Conservation (phyloP, 768 basidiomycete genomes). For the Mycena floridula region DNA sequence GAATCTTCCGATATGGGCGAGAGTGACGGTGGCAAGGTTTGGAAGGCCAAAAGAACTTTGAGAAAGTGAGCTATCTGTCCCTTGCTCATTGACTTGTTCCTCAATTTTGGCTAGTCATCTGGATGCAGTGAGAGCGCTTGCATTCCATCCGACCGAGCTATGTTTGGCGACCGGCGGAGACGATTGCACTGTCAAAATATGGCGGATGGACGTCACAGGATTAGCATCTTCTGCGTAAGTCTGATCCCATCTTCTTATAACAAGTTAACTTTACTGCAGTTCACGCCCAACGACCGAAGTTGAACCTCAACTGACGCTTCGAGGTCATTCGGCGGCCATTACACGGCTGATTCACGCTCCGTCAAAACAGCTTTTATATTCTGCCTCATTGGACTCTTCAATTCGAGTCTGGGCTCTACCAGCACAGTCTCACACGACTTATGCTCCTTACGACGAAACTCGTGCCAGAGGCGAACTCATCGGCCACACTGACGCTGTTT, state of each 20-base stretch:
- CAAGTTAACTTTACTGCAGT: conserved; percentile 27
- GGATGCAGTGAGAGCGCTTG: conserved; percentile 85
- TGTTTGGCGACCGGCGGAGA: conserved; percentile 92
- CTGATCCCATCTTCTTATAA: conserved; percentile 8
- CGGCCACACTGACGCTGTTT: conserved; percentile 93
- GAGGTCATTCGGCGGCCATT: conserved; percentile 89
- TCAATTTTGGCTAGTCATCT: conserved; percentile 58
- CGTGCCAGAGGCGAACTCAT: conserved; percentile 74
- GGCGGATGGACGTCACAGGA: conserved; percentile 79
- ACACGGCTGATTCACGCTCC: conserved; percentile 81
- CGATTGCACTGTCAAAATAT: conserved; percentile 93
- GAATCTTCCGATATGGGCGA: conserved; percentile 61
- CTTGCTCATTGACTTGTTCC: conserved; percentile 11
- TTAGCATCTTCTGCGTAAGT: conserved; percentile 76
- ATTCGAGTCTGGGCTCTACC: conserved; percentile 91
- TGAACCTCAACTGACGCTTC: conserved; percentile 88
- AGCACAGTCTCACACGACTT: conserved; percentile 71
- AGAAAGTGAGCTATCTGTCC: conserved; percentile 62
- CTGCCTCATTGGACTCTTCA: conserved; percentile 89
- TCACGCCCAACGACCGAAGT: conserved; percentile 75
- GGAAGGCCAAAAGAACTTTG: conserved; percentile 83
- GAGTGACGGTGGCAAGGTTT: conserved; percentile 65
- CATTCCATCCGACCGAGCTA: conserved; percentile 83
- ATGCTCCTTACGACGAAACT: conserved; percentile 84
- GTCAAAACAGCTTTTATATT: conserved; percentile 73